Evolutionary conservation across 2,329 filamentous ascomycete species (phyloP).

Genomic region (Nigrospora osmanthi): DNA sequence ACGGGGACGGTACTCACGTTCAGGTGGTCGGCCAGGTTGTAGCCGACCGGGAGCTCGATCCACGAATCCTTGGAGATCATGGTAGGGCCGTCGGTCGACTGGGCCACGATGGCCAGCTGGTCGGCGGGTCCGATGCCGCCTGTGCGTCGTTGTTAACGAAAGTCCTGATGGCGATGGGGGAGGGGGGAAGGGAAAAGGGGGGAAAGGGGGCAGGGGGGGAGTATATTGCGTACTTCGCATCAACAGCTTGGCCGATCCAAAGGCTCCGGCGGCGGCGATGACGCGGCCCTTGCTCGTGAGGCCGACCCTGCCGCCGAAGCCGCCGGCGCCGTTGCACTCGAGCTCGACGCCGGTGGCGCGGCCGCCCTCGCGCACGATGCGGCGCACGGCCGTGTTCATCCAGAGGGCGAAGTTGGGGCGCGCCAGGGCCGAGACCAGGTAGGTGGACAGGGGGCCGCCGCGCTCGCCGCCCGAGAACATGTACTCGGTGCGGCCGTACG

Average conservation of each 20-base stretch:
- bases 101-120: constrained; percentile 46
- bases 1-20: constrained; percentile 25
- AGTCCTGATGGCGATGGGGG: neutral
- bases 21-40: constrained; percentile 50
- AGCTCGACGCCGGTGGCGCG: constrained; percentile 62
- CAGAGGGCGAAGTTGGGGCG: constrained; percentile 60
- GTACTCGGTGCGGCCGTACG: constrained; percentile 56
- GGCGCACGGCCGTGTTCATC: constrained; percentile 56
- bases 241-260: constrained; percentile 63
- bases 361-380: constrained; percentile 54
- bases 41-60: constrained; percentile 52
- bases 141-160: constrained; percentile 7
- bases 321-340: constrained; percentile 43
- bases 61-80: constrained; percentile 44
- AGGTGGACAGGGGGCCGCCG: constrained; percentile 63
- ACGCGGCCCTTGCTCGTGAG: constrained; percentile 55
- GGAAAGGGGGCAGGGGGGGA: too few species aligned
- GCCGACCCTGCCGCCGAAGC: constrained; percentile 51
- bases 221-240: constrained; percentile 42
- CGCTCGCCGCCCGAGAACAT: constrained; percentile 62
- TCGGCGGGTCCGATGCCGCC: constrained; percentile 54
- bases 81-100: constrained; percentile 38
- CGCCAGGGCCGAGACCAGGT: constrained; percentile 53
- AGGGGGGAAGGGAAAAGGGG: too few species aligned
- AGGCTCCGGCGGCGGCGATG: constrained; percentile 59